Base-by-base conservation (phyloP, 805 yeast species). In the Starmerella apicola region DNA sequence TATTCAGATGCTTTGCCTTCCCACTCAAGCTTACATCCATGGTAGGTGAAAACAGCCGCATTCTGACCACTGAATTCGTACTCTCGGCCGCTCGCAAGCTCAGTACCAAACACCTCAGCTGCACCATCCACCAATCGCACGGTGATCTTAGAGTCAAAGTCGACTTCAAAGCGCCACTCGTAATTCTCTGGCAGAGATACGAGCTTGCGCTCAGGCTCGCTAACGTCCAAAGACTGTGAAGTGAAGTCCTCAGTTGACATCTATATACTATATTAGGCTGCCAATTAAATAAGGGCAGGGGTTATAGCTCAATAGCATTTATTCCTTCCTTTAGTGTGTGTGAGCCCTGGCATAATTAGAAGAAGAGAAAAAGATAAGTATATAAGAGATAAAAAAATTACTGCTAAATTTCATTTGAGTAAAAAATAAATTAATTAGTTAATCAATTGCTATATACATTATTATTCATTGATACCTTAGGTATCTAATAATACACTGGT, bases 31-130 rank as follows among this genome's bases (percentile, higher is more conserved):
- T 58, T 64, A 51, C 83, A 75, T 4, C 94, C 94, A 26, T 71
- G 73, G 48, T 72, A 73, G 1, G 85, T 68, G 44, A 63, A 73
- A 1, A 81, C 51, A 12, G 78, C 71, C 3, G 71, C 61, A 39
- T 72, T 73, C 44, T 68, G 61, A 6, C 76, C 78, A 20, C 62
- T 58, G 52, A 81, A 76, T 3, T 60, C 55, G 51, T 75, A 78
- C 18, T 75, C 81, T 1, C 69, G 65, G 42, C 80, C 82, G 32
- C 68, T 64, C 2, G 95, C 81, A 19, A 91, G 69, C 57, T 91
- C 99, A 3, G 95, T 83, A 19, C 98, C 99, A 59, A 80, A 83
- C 8, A 85, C 71, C 61, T 91, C 98, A 2, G 83, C 95, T 2
- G 76, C 68, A 3, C 98, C 99, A 2, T 65, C 62, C 3, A 60